Base-by-base conservation (phyloP, 2,329 filamentous ascomycete species). In the Claviceps sp. region DNA sequence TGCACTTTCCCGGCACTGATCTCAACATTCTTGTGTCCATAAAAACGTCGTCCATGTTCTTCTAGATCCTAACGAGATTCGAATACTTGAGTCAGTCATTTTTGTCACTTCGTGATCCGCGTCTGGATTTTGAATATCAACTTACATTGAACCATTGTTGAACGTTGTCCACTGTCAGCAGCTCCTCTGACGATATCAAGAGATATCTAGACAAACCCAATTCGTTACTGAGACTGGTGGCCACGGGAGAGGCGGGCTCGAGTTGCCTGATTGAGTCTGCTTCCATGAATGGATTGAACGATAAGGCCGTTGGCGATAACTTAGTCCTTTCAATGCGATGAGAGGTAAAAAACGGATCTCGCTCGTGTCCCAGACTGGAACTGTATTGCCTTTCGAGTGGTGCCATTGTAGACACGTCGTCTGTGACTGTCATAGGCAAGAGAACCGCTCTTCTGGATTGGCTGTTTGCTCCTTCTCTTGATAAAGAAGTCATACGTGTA, bases 241-340 rank as follows among this genome's bases (percentile, higher is more conserved):
- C 64, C 5, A 70, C 55, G 22, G 60, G 62, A 6, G 58, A 59
- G 8, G 50, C 56, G 20, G 60, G 60, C 37, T 56, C 56, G 22
- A 53, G 22, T 5, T 60, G 51, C 6, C 59, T 55, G 1, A 59
- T 52, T 1, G 57, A 54, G 1, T 54, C 54, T 1, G 50, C 47
- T 4, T 59, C 51, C 4, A 52, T 41, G 37, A 61, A 60, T 1
- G 83, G 83, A 16, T 73, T 77, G 58, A 86, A 86, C 1, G 73
- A 62, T 1, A 76, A 78, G 1, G 82, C 82, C 6, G 77, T 83
- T 1, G 84, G 79, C 4, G 82, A 86, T 22, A 87, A 67, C 56
- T 78, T 76, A 7, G 60, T 64, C 5, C 47, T 66, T 54, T 48
- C 59, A 34, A 58, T 70, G 66, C 59, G 55, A 8, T 53, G 50